Evolutionary conservation across 2,329 filamentous ascomycete genomes (phyloP).

Genomic region (Penicillium italicum): DNA sequence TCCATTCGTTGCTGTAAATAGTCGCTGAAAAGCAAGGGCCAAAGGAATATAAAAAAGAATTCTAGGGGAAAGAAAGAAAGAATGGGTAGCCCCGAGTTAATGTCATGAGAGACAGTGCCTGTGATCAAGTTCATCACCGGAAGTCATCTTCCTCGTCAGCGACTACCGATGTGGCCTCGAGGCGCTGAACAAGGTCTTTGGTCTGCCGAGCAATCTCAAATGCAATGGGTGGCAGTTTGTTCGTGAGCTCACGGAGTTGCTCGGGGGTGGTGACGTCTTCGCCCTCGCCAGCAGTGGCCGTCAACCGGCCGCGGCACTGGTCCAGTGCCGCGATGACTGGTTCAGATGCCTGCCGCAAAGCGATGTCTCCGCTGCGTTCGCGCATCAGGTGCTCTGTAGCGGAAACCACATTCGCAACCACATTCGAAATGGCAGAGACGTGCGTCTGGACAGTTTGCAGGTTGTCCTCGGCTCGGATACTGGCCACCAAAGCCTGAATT

Average conservation of each 20-base stretch:
- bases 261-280: conserved; percentile 55
- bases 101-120: not conserved
- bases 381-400: conserved; percentile 59
- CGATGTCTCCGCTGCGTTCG: conserved; percentile 46
- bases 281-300: conserved; percentile 61
- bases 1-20: conserved; percentile 24
- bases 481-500: conserved; percentile 75
- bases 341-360: conserved; percentile 47
- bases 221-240: conserved; percentile 74
- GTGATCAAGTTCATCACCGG: conserved; percentile 24
- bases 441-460: conserved; percentile 65
- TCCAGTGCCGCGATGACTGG: conserved; percentile 50
- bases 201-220: conserved; percentile 81
- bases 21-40: conserved; percentile 25
- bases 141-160: conserved; percentile 42
- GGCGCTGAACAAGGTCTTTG: conserved; percentile 63
- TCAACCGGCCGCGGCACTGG: conserved; percentile 61
- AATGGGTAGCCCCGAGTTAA: not conserved
- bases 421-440: conserved; percentile 65
- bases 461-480: conserved; percentile 62
- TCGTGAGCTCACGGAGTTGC: conserved; percentile 56
- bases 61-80: conserved; percentile 4
- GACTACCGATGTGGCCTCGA: conserved; percentile 37
- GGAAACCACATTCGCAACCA: conserved; percentile 66
- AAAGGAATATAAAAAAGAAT: conserved; percentile 11